Percentiles rank a stretch among this genome's conserved stretches.
Conservation (phyloP, 2,329 filamentous ascomycete genomes). For the Sporothrix phasma region DNA sequence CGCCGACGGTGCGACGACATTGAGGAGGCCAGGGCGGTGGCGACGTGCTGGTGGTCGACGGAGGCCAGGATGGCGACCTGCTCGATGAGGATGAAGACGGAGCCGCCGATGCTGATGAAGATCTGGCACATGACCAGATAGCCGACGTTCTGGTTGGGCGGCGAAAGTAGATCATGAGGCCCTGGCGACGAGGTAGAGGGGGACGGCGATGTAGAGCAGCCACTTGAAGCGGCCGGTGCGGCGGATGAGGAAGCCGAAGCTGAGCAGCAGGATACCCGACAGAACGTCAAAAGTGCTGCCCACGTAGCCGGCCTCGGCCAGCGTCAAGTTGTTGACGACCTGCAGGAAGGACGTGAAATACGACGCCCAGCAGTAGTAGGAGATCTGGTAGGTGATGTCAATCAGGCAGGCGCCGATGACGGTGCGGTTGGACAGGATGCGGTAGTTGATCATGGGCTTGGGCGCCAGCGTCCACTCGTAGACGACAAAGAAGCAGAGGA, state of each 20-base stretch:
- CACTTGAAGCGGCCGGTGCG: constrained; percentile 41
- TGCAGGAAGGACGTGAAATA: constrained; percentile 21
- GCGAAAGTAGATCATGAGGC: constrained; percentile 50
- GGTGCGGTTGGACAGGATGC: constrained; percentile 38
- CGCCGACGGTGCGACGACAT: constrained; percentile 48
- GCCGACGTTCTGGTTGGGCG: constrained; percentile 37
- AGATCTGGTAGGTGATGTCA: constrained; percentile 16
- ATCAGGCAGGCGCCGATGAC: constrained; percentile 27
- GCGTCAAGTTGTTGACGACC: constrained; percentile 20
- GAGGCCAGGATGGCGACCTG: constrained; percentile 52
- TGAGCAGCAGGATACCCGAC: constrained; percentile 32
- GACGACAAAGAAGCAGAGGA: constrained; percentile 30
- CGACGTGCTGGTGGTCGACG: constrained; percentile 46
- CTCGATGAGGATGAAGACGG: constrained; percentile 46
- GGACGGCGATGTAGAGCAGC: constrained; percentile 35
- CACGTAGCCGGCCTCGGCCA: constrained; percentile 20
- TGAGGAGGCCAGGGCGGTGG: constrained; percentile 48
- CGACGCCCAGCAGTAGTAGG: constrained; percentile 21
- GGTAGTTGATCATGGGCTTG: constrained; percentile 32
- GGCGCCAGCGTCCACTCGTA: constrained; percentile 29
- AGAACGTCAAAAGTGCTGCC: constrained; percentile 19
- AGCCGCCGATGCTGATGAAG: constrained; percentile 43
- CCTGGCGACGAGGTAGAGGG: constrained; percentile 42
- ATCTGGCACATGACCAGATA: constrained; percentile 51
- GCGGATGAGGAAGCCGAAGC: constrained; percentile 40